Evolutionary conservation across 805 yeast species (phyloP).

Genomic region (Candida taoyuanica): DNA sequence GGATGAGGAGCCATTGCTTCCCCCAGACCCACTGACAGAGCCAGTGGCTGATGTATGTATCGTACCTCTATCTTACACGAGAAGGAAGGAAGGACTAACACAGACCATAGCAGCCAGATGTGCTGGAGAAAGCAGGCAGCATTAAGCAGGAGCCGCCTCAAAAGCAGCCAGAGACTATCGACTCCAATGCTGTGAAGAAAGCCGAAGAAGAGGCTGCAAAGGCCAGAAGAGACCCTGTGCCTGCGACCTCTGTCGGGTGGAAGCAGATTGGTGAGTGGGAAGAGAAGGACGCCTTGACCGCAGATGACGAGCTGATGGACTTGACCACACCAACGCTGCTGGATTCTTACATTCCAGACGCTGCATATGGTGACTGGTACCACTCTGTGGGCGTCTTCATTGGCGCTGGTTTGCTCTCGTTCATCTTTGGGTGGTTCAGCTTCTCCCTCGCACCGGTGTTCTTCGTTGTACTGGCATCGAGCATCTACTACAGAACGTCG

Average conservation of each 20-base stretch:
- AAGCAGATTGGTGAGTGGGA: conserved; percentile 89
- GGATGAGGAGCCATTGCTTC: conserved; percentile 15
- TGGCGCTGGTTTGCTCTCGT: conserved; percentile 65
- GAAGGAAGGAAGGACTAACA: too few relatives aligned
- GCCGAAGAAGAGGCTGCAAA: conserved; percentile 26
- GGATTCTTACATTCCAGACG: conserved; percentile 72
- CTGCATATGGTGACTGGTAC: conserved; percentile 91
- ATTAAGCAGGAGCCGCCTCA: neutral
- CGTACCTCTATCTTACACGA: neutral
- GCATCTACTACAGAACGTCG: conserved; percentile 77
- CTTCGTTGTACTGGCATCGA: conserved; percentile 55
- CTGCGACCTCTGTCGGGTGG: conserved; percentile 85
- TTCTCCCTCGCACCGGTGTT: conserved; percentile 81
- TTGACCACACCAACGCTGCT: conserved; percentile 67
- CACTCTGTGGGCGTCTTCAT: conserved; percentile 76
- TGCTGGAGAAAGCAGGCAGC: conserved; percentile 15
- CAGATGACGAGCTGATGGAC: conserved; percentile 70
- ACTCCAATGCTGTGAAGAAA: conserved; percentile 17
- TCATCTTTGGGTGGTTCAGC: conserved; percentile 71
- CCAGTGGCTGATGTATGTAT: conserved; percentile 21
- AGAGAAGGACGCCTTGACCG: conserved; percentile 55
- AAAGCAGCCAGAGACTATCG: conserved; percentile 13
- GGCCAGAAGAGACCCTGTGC: conserved; percentile 43
- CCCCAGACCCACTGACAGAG: conserved; percentile 15
- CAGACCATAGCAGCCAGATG: conserved; percentile 20